These are phyloP conservation scores for Nitzschia inconspicua DNA, from an alignment of 108 stramenopile species.

Conservation along the genomic window DNA sequence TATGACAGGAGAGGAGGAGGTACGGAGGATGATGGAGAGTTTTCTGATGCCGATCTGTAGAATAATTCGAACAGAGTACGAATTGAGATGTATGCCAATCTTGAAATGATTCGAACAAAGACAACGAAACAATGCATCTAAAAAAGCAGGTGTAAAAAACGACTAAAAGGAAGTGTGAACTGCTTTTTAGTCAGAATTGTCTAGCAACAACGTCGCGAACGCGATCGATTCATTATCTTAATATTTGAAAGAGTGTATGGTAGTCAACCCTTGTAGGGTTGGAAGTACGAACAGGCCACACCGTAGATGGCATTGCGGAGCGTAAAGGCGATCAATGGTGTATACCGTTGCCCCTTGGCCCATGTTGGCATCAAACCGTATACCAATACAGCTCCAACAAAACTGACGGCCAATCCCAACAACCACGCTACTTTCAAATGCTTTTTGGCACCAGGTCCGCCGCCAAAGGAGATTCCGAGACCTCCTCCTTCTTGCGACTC, in stretches of 20 bases:
- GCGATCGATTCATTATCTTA: too few relatives aligned
- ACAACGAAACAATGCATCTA: too few relatives aligned
- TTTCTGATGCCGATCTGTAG: conserved; percentile 25
- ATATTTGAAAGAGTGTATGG: too few relatives aligned
- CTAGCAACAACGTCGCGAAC: too few relatives aligned
- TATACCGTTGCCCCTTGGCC: conserved; percentile 48
- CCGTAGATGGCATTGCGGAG: conserved; percentile 44
- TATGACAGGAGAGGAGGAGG: conserved; percentile 70
- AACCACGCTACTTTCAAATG: conserved; percentile 53
- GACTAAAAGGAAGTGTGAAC: too few relatives aligned
- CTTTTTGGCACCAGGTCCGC: conserved; percentile 22
- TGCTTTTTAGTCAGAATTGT: too few relatives aligned
- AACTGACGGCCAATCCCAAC: conserved; percentile 30
- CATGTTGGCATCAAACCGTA: conserved; percentile 45
- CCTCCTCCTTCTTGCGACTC: conserved; percentile 43
- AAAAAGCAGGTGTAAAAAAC: too few relatives aligned
- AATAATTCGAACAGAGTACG: not conserved
- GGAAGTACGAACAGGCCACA: conserved; percentile 36
- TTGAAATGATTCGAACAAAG: too few relatives aligned
- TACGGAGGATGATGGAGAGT: conserved; percentile 41
- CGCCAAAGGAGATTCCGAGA: conserved; percentile 27
- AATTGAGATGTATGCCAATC: too few relatives aligned
- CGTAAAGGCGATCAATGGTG: conserved; percentile 61
- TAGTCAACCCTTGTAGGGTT: conserved; percentile 55
- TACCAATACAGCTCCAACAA: conserved; percentile 19